Conservation (phyloP, 768 basidiomycete species). For the Epithele typhae region DNA sequence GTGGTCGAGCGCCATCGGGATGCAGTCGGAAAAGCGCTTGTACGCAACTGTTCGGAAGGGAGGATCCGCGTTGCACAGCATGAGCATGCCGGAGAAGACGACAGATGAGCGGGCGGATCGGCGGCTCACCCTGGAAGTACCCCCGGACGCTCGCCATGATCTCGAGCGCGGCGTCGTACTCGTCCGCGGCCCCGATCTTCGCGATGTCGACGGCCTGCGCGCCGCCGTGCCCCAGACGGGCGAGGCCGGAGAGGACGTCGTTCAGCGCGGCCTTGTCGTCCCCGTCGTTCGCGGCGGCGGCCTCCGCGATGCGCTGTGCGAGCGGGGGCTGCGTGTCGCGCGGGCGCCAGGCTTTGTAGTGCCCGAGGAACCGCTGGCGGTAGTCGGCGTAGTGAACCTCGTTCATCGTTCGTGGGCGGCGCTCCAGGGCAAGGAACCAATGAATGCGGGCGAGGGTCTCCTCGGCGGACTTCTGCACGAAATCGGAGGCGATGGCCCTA, state of each 20-base stretch:
- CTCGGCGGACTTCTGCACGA: constrained; percentile 41
- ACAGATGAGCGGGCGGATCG: neutral
- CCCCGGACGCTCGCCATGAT: constrained; percentile 74
- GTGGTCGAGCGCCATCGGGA: constrained; percentile 41
- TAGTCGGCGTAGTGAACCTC: constrained; percentile 47
- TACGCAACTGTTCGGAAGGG: constrained; percentile 31
- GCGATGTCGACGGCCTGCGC: constrained; percentile 40
- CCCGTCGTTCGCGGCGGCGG: neutral
- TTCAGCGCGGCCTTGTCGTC: constrained; percentile 24
- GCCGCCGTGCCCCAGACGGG: constrained; percentile 31
- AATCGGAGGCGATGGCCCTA: constrained; percentile 48
- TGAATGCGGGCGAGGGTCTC: constrained; percentile 36
- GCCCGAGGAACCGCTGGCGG: constrained; percentile 24
- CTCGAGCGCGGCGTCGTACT: constrained; percentile 48
- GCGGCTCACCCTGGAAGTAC: constrained; percentile 63
- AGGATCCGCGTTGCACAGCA: neutral
- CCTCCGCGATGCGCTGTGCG: neutral
- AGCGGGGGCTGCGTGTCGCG: neutral
- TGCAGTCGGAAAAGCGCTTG: constrained; percentile 41
- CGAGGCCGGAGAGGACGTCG: constrained; percentile 28
- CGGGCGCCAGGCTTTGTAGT: constrained; percentile 20
- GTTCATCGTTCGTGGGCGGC: constrained; percentile 45
- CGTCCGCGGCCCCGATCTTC: constrained; percentile 47
- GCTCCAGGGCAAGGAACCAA: constrained; percentile 49
- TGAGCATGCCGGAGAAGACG: too few relatives aligned